Evolutionary conservation across 2,329 filamentous ascomycete genomes (phyloP).

Genomic region (Aspergillus niger): DNA sequence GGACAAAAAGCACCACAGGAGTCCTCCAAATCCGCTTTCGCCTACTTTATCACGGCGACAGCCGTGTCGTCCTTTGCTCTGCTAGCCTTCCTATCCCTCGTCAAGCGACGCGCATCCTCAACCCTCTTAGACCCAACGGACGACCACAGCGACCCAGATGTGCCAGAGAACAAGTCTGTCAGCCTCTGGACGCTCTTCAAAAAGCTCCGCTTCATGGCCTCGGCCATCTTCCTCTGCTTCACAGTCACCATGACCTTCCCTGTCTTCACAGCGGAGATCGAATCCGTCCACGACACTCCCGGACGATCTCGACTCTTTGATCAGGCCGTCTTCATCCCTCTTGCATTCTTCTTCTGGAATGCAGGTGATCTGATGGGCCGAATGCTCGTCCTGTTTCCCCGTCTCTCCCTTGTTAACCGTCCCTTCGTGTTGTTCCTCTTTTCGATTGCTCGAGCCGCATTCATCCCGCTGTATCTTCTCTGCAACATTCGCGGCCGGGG

Average conservation of each 20-base stretch:
- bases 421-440: slow-evolving; percentile 70
- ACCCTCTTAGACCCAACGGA: slow-evolving; percentile 6
- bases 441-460: slow-evolving; percentile 65
- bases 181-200: slow-evolving; percentile 67
- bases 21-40: slow-evolving; percentile 72
- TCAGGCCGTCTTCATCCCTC: slow-evolving; percentile 78
- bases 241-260: slow-evolving; percentile 90
- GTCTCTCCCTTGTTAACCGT: slow-evolving; percentile 59
- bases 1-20: slow-evolving; percentile 43
- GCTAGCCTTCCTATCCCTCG: slow-evolving; percentile 72
- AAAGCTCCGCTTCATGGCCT: slow-evolving; percentile 77
- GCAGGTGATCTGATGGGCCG: slow-evolving; percentile 80
- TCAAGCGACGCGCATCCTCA: slow-evolving; percentile 49
- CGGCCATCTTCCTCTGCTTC: slow-evolving; percentile 80
- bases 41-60: slow-evolving; percentile 89
- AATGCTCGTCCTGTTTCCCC: slow-evolving; percentile 62
- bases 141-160: slow-evolving; percentile 32
- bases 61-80: slow-evolving; percentile 70
- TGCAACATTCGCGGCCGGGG: slow-evolving; percentile 84
- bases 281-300: slow-evolving; percentile 47
- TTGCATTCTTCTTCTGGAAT: slow-evolving; percentile 94
- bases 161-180: slow-evolving; percentile 46
- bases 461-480: slow-evolving; percentile 82
- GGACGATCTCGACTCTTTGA: slow-evolving; percentile 60
- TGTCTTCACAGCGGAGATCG: slow-evolving; percentile 76